Evolutionary conservation across 495 filamentous ascomycete genomes (phyloP).

Genomic region (Cercophora sp.): DNA sequence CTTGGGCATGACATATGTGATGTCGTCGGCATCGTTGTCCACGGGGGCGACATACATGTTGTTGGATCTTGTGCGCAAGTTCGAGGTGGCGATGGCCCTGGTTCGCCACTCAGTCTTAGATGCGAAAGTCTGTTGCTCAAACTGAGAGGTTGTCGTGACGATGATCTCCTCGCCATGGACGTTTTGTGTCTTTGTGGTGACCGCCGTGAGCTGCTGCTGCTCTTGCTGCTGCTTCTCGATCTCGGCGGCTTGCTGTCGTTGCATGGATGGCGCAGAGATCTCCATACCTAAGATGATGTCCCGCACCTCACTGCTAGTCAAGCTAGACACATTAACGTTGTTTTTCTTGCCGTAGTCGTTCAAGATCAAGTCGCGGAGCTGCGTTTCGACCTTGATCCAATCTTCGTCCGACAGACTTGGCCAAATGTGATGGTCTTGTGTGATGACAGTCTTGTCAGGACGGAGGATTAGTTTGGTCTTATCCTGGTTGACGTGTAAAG

Average conservation of each 20-base stretch:
- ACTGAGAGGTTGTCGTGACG: conserved; percentile 95
- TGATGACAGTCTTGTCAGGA: conserved; percentile 98
- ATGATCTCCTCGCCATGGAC: conserved; percentile 97
- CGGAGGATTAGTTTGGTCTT: conserved; percentile 96
- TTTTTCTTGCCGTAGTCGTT: conserved; percentile 99
- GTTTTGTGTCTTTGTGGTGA: conserved; percentile 98
- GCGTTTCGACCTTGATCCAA: conserved; percentile 98
- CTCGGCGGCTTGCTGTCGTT: conserved; percentile 96
- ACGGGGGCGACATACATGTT: conserved; percentile 98
- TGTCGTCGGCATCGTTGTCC: conserved; percentile 75
- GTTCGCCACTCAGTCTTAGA: conserved; percentile 99
- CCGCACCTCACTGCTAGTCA: conserved; percentile 94
- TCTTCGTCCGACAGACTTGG: conserved; percentile 91
- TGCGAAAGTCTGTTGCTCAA: conserved; percentile 94
- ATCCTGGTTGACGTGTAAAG: conserved; percentile 95
- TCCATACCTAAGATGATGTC: conserved; percentile 99
- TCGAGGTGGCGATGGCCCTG: conserved; percentile 91
- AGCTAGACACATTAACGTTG: conserved; percentile 94
- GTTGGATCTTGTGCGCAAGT: conserved; percentile 90
- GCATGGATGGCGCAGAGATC: conserved; percentile 96
- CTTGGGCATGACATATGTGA: conserved; percentile 97
- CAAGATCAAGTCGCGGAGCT: conserved; percentile 90
- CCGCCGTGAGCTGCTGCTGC: conserved; percentile 91
- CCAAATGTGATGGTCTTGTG: conserved; percentile 99
- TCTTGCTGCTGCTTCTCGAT: conserved; percentile 99